Evolutionary conservation across 257 asterid species (phyloP).

Genomic region (Nyctanthes arbortristis): DNA sequence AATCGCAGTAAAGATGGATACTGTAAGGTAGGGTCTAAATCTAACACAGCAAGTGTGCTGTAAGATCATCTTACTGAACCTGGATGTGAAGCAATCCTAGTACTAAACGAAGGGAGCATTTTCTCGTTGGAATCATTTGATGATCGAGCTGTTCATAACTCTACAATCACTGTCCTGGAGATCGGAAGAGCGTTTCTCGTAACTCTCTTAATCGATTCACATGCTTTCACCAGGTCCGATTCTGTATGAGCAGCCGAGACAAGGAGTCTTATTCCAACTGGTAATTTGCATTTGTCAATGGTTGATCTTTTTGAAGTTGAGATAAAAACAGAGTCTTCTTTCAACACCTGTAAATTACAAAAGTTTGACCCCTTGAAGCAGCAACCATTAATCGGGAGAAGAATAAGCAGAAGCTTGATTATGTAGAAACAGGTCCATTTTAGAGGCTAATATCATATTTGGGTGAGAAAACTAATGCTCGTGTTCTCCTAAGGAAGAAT

Average conservation of each 20-base stretch:
- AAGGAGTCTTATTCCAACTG: constrained; percentile 68
- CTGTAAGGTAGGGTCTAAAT: too few relatives aligned
- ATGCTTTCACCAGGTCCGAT: constrained; percentile 63
- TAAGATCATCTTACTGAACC: too few relatives aligned
- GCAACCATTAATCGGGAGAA: not conserved
- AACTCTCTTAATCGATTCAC: constrained; percentile 61
- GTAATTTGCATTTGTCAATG: constrained; percentile 80
- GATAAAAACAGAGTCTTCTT: constrained; percentile 64
- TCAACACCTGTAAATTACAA: constrained; percentile 55
- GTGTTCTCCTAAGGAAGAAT: too few relatives aligned
- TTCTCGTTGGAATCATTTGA: not conserved
- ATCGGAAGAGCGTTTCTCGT: constrained; percentile 35
- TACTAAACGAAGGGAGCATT: too few relatives aligned
- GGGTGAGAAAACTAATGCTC: too few relatives aligned
- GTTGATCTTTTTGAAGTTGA: constrained; percentile 72
- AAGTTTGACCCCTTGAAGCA: not conserved
- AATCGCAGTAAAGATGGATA: too few relatives aligned
- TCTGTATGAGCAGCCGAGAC: constrained; percentile 83
- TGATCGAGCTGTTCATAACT: not conserved
- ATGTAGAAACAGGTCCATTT: not conserved
- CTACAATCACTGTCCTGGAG: constrained; percentile 38
- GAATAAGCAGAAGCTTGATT: not conserved
- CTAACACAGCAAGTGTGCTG: too few relatives aligned
- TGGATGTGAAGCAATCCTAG: too few relatives aligned
- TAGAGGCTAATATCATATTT: not conserved